Percentiles rank a stretch among this genome's conserved stretches.
Evolutionary conservation across 78 protist species (phyloP).

Genomic region (Creolimax fragrantissima): DNA sequence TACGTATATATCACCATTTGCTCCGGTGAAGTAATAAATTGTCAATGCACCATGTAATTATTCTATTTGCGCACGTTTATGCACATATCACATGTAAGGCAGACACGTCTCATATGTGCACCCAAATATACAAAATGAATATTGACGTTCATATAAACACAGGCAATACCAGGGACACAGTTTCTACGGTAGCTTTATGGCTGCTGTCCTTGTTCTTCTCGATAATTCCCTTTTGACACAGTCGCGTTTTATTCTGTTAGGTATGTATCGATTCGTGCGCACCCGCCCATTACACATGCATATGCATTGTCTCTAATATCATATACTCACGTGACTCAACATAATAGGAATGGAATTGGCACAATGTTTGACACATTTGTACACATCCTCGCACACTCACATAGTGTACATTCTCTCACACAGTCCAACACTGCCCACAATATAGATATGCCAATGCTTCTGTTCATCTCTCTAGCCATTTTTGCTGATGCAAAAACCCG

Average conservation of each 20-base stretch:
- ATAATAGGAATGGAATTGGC: too few species aligned
- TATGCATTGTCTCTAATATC: too few species aligned
- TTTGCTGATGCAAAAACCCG: not conserved
- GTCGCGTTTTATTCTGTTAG: constrained; percentile 34
- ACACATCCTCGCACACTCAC: not conserved
- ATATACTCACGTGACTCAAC: too few species aligned
- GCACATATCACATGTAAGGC: not conserved
- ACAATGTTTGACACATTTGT: not conserved
- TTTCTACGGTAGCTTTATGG: not conserved
- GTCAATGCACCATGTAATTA: not conserved
- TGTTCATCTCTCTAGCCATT: constrained; percentile 3
- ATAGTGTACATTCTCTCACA: not conserved
- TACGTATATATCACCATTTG: too few species aligned
- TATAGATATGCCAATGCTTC: not conserved
- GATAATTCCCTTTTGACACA: constrained; percentile 18
- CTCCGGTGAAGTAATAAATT: too few species aligned
- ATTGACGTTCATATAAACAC: too few species aligned
- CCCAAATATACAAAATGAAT: too few species aligned
- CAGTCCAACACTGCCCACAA: not conserved
- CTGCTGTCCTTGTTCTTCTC: constrained; percentile 11
- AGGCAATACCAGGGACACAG: not conserved
- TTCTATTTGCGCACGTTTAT: not conserved
- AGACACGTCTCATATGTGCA: too few species aligned
- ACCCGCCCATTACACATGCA: not conserved
- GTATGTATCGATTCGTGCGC: not conserved